Conservation (phyloP, 2,329 filamentous ascomycete genomes). For the Iodosphaeria phyllophila region DNA sequence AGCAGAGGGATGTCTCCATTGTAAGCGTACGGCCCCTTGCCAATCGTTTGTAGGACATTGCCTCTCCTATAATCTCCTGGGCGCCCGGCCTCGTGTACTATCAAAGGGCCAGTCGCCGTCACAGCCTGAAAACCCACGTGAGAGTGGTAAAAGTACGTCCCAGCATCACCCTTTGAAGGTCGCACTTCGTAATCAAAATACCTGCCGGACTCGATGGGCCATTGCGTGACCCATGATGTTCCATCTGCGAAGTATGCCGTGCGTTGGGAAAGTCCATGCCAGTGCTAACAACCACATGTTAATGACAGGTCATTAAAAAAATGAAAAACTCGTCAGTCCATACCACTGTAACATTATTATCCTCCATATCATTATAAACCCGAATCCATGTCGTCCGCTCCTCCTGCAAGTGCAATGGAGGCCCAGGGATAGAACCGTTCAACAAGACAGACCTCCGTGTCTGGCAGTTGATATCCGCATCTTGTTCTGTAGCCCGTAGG, state of each 20-base stretch:
- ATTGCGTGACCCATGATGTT: constrained; percentile 38
- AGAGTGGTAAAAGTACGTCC: constrained; percentile 51
- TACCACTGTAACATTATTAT: constrained; percentile 35
- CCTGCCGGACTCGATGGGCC: constrained; percentile 40
- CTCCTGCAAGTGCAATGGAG: constrained; percentile 24
- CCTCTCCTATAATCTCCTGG: too few relatives aligned
- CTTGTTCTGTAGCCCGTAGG: constrained; percentile 12
- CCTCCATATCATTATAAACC: constrained; percentile 35
- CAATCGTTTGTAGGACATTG: too few relatives aligned
- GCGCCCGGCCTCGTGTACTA: constrained; percentile 32
- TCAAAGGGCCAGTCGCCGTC: constrained; percentile 35
- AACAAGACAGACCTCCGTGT: constrained; percentile 26
- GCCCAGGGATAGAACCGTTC: constrained; percentile 34
- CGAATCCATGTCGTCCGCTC: constrained; percentile 34
- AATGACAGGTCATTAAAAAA: neutral
- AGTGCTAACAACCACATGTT: constrained; percentile 26
- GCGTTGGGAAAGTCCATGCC: constrained; percentile 44
- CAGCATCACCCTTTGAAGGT: constrained; percentile 30
- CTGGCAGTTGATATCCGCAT: constrained; percentile 25
- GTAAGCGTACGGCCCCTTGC: constrained; percentile 33
- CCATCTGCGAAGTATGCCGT: constrained; percentile 47
- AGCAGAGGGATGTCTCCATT: constrained; percentile 39
- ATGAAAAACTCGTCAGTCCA: constrained; percentile 3
- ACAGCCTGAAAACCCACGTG: constrained; percentile 44
- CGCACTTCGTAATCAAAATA: constrained; percentile 52